phyloP scores from a whole-genome alignment of 495 filamentous ascomycete species.

The Xylaria venustula region DNA sequence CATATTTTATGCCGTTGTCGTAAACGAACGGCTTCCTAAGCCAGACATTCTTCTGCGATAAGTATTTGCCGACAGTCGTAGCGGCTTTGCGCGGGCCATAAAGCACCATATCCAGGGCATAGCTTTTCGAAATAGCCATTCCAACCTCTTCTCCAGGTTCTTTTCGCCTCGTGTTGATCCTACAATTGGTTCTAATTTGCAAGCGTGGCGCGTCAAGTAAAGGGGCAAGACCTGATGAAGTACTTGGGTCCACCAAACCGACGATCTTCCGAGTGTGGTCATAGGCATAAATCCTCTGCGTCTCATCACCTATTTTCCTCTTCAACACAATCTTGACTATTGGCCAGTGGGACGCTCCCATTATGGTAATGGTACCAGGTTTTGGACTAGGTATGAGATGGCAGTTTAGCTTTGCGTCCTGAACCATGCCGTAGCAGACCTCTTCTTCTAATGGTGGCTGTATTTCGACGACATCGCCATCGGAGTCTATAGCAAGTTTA shows the following conservation, averaged over 20 bases:
- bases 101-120: constrained; percentile 66
- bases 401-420: constrained; percentile 66
- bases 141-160: constrained; percentile 49
- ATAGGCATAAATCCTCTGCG: constrained; percentile 61
- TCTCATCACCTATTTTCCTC: constrained; percentile 50
- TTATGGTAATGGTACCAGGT: constrained; percentile 52
- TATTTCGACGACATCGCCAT: constrained; percentile 54
- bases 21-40: constrained; percentile 62
- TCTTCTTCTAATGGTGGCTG: constrained; percentile 51
- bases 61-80: constrained; percentile 58
- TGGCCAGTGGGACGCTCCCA: constrained; percentile 60
- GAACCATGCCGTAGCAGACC: constrained; percentile 83
- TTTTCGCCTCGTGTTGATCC: constrained; percentile 61
- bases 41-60: constrained; percentile 63
- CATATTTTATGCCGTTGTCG: constrained; percentile 61
- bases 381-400: constrained; percentile 63
- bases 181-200: constrained; percentile 63
- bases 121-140: constrained; percentile 51
- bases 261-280: constrained; percentile 71
- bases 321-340: constrained; percentile 67
- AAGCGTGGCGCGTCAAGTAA: constrained; percentile 62
- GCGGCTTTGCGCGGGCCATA: constrained; percentile 75
- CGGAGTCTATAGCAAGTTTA: constrained; percentile 36
- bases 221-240: constrained; percentile 64
- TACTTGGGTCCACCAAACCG: constrained; percentile 69